Percentiles rank a stretch among this genome's conserved stretches.
phyloP scores from a whole-genome alignment of 73 alveolate genomes.

The Urostyla sp. region DNA sequence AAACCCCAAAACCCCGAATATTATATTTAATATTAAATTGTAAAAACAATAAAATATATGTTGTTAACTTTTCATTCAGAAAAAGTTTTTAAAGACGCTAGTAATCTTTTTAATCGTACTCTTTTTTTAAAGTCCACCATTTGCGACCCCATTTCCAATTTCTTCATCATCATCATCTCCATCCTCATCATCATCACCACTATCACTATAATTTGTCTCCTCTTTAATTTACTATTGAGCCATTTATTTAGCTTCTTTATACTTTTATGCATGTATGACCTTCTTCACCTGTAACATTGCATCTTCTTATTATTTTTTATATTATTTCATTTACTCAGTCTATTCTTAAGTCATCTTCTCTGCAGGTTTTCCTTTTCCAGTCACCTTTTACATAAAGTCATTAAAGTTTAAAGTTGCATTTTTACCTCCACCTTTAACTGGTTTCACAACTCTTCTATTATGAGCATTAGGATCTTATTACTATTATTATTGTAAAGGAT shows the following conservation, averaged over 20 bases:
- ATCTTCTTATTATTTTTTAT: constrained; percentile 14
- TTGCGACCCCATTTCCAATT: constrained; percentile 12
- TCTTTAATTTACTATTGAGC: constrained; percentile 7
- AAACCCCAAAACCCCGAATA: too few relatives aligned
- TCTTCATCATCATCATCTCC: constrained; percentile 54
- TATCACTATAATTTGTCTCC: constrained; percentile 18
- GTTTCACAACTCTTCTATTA: constrained; percentile 59
- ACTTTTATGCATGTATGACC: constrained; percentile 7
- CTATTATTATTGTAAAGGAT: neutral
- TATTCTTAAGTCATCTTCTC: constrained; percentile 29
- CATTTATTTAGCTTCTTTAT: constrained; percentile 34
- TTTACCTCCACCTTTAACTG: constrained; percentile 71
- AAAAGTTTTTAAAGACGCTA: constrained; percentile 27
- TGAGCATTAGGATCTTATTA: constrained; percentile 45
- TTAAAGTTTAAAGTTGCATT: neutral
- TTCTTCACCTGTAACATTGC: constrained; percentile 13
- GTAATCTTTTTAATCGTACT: constrained; percentile 8
- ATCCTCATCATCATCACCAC: constrained; percentile 8
- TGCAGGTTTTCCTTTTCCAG: neutral
- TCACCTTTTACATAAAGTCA: neutral
- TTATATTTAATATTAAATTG: too few relatives aligned
- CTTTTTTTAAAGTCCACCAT: constrained; percentile 19
- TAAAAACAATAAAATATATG: too few relatives aligned
- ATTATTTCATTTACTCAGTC: constrained; percentile 12
- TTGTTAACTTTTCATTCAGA: too few relatives aligned